Evolutionary conservation across 2,329 filamentous ascomycete species (phyloP), one percentile per base, ranked within the genome.

Genomic region (Mariannaea elegans): DNA sequence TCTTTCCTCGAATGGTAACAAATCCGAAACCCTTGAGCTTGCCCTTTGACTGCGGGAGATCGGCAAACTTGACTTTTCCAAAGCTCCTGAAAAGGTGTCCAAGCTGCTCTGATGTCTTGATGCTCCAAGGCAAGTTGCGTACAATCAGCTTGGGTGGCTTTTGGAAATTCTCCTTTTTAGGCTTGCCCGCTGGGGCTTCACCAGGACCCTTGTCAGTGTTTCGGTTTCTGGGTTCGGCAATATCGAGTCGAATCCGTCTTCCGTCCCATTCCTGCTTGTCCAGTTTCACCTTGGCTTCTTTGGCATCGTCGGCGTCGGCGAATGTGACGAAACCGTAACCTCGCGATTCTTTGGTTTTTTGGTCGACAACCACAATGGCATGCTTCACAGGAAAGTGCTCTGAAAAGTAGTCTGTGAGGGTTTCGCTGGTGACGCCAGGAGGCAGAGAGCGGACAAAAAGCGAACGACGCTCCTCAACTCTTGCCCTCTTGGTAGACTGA

Each of bases 251-350:
- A 70, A 99, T 88, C 65, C 90, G 92, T 69, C 90, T 88, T 18
- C 94, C 94, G 48, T 93, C 87, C 68, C 97, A 86, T 23, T 87
- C 80, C 44, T 90, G 84, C 63, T 92, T 91, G 76, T 97, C 87
- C 72, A 97, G 86, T 74, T 96, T 90, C 57, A 90, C 86, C 73
- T 91, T 86, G 16, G 95, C 96, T 64, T 89, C 86, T 65, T 89
- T 81, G 12, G 94, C 94, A 80, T 99, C 95, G 66, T 97, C 94
- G 27, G 91, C 86, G 73, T 99, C 95, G 69, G 94, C 92, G 71
- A 99, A 95, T 2, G 95, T 98, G 57, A 99, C 94, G 77, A 99
- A 99, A 52, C 95, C 95, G 76, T 93, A 99, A 16, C 95, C 94
- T 73, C 92, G 90, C 13, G 93, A 97, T 68, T 89, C 82, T 73